Conservation (phyloP, 805 yeast species). For the Metschnikowia orientalis region DNA sequence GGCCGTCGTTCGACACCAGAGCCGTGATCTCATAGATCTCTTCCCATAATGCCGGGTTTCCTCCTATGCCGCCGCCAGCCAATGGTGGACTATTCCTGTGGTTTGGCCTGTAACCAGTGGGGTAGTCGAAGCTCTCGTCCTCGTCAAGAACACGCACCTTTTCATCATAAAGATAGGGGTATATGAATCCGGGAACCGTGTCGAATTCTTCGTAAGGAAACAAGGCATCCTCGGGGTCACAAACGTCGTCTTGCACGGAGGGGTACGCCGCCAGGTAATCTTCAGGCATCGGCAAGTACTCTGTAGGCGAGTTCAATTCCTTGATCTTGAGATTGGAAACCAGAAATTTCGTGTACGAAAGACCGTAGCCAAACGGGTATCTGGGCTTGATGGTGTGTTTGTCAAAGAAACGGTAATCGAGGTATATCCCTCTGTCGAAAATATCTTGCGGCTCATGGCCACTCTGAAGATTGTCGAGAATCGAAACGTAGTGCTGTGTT, state of each 20-base stretch:
- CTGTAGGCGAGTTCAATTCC: conserved; percentile 41
- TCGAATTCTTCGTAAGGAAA: conserved; percentile 50
- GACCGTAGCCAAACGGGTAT: conserved; percentile 60
- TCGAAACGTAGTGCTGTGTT: conserved; percentile 42
- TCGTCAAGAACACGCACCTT: conserved; percentile 32
- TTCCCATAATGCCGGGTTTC: conserved; percentile 59
- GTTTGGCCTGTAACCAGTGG: conserved; percentile 34
- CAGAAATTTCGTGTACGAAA: conserved; percentile 48
- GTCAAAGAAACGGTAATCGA: conserved; percentile 58
- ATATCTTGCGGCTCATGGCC: conserved; percentile 37
- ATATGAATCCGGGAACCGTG: conserved; percentile 53
- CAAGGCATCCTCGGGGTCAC: conserved; percentile 52
- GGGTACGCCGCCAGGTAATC: conserved; percentile 42
- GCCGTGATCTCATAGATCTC: conserved; percentile 43
- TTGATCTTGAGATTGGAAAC: conserved; percentile 35
- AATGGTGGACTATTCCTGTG: conserved; percentile 35
- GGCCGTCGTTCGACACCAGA: conserved; percentile 46
- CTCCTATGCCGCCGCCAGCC: conserved; percentile 52
- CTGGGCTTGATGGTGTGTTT: conserved; percentile 52
- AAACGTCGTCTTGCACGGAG: conserved; percentile 42
- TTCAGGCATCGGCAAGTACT: conserved; percentile 43
- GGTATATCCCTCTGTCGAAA: conserved; percentile 44
- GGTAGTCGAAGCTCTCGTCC: conserved; percentile 36
- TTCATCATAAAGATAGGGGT: conserved; percentile 46
- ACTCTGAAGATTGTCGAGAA: conserved; percentile 33